Conservation (phyloP, 805 yeast species). For the Yamadazyma phyllophila region DNA sequence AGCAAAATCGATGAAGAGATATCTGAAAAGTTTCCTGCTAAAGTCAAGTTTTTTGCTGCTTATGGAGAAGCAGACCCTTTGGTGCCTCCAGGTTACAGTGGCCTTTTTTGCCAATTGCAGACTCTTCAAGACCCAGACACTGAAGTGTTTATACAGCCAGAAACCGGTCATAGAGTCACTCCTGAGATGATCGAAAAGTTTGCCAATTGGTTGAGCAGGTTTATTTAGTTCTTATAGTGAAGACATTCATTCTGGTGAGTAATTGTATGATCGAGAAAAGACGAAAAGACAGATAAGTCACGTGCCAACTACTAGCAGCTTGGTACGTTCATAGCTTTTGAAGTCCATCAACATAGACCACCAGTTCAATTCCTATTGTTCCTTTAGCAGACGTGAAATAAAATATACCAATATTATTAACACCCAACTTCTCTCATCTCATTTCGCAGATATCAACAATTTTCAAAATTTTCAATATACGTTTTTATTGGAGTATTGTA, state of each 20-base stretch:
- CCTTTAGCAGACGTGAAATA: too few species aligned
- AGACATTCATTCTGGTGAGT: too few species aligned
- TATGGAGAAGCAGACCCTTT: constrained; percentile 35
- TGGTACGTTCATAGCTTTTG: too few species aligned
- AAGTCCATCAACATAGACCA: too few species aligned
- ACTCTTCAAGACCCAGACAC: constrained; percentile 23
- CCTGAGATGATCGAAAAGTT: constrained; percentile 33
- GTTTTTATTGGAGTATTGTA: too few species aligned
- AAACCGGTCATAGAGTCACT: constrained; percentile 33
- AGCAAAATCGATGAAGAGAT: constrained; percentile 27
- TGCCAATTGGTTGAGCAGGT: constrained; percentile 28
- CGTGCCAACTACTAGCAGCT: too few species aligned
- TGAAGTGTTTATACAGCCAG: constrained; percentile 28
- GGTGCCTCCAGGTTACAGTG: constrained; percentile 34
- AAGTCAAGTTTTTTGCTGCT: constrained; percentile 34
- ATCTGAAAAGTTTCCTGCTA: constrained; percentile 33
- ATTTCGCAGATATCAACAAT: neutral
- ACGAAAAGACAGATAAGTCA: too few species aligned
- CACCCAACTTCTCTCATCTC: neutral
- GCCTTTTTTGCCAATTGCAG: constrained; percentile 31
- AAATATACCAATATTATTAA: too few species aligned
- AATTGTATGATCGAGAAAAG: too few species aligned
- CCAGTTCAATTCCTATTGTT: too few species aligned
- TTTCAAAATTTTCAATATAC: too few species aligned
- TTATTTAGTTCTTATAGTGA: neutral